A percentile compares a stretch with the other conserved stretches of the same genome.
Conservation (phyloP, 345 rosid genomes). For the Populus nigra region DNA sequence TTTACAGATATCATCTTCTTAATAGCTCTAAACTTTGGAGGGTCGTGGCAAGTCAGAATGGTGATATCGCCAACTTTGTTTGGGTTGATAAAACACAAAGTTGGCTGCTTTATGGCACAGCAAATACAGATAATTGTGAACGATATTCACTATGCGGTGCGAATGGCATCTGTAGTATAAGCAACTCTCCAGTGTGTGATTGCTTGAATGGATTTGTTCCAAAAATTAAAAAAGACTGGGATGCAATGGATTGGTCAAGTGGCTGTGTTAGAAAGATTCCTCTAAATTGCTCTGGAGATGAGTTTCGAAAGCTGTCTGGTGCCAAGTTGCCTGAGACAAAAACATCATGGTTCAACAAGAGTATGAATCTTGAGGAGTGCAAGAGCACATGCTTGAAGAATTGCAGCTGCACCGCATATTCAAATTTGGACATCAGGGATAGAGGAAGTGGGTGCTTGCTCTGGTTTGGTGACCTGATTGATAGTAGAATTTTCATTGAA, state of each 20-base stretch:
- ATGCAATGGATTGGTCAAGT: neutral
- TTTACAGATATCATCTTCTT: neutral
- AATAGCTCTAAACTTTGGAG: neutral
- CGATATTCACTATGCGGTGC: neutral
- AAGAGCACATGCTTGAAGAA: too few species aligned
- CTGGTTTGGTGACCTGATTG: conserved; percentile 8
- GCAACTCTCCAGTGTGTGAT: neutral
- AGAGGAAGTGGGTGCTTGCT: neutral
- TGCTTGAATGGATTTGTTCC: conserved; percentile 8
- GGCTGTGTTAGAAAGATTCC: neutral
- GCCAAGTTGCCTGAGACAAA: conserved; percentile 11
- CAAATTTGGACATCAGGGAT: too few species aligned
- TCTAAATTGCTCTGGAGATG: neutral
- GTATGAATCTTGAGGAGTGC: neutral
- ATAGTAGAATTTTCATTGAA: neutral
- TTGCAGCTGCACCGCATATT: too few species aligned
- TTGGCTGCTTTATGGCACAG: neutral
- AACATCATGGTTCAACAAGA: conserved; percentile 6
- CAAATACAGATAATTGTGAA: neutral
- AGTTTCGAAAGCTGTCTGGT: conserved; percentile 14
- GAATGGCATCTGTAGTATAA: neutral
- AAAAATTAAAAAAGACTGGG: neutral
- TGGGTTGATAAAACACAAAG: neutral
- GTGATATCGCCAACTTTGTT: neutral
- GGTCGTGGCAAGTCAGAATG: neutral